These are phyloP conservation scores for Dactylellina cionopaga DNA, from an alignment of 2,329 filamentous ascomycete genomes.

Conservation along the genomic window DNA sequence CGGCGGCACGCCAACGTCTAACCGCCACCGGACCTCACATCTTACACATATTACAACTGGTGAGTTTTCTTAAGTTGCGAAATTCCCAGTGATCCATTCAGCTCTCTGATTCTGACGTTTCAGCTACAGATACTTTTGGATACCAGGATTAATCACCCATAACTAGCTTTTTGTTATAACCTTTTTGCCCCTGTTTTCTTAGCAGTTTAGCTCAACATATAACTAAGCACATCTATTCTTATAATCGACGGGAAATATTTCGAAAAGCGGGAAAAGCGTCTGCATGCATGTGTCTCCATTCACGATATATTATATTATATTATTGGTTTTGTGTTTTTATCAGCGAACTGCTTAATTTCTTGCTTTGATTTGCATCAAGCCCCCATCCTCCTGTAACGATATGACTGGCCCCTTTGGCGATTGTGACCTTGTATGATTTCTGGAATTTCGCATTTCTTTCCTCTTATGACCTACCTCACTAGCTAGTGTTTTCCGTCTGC, in stretches of 20 bases:
- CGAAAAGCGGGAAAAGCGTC: conserved; percentile 35
- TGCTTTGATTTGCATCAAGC: background rate
- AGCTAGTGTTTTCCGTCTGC: conserved; percentile 15
- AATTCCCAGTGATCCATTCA: background rate
- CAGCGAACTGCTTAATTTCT: conserved; percentile 2
- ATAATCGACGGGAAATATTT: conserved; percentile 17
- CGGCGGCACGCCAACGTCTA: conserved; percentile 27
- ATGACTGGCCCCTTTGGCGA: conserved; percentile 5
- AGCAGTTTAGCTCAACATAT: conserved; percentile 11
- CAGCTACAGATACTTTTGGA: conserved; percentile 48
- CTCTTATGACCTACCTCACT: background rate
- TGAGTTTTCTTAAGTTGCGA: conserved; percentile 2
- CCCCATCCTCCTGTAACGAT: conserved; percentile 20
- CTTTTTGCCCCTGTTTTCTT: background rate
- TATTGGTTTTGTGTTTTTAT: background rate
- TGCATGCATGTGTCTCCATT: conserved; percentile 12
- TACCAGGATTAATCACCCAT: conserved; percentile 38
- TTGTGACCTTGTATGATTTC: background rate
- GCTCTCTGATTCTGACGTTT: background rate
- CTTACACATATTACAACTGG: conserved; percentile 51
- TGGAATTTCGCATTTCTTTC: background rate
- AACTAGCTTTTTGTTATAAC: background rate
- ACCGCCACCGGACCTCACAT: conserved; percentile 46
- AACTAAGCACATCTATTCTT: conserved; percentile 1
- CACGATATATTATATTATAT: conserved; percentile 14